A percentile compares a stretch with the other conserved stretches of the same genome.
These are phyloP conservation scores for Penicillium coprophilum DNA, from an alignment of 495 filamentous ascomycete species.

Conservation along the genomic window DNA sequence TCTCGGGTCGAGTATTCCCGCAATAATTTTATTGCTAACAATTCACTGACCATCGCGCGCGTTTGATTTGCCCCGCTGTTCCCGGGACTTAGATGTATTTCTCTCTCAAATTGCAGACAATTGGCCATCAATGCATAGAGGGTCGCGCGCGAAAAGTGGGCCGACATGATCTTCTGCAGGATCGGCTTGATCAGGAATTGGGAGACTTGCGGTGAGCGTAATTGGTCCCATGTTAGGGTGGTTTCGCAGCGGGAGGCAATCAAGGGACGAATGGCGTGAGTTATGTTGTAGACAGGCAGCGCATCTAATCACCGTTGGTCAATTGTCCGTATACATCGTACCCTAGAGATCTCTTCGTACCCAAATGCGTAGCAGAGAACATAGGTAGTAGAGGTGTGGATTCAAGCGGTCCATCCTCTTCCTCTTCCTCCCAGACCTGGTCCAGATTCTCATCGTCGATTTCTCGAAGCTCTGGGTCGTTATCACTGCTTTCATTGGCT, in stretches of 20 bases:
- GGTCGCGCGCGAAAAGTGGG: conserved; percentile 81
- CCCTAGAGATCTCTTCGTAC: conserved; percentile 38
- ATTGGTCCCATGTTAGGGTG: conserved; percentile 90
- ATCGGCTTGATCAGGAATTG: conserved; percentile 93
- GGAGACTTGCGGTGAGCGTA: conserved; percentile 90
- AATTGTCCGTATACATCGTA: conserved; percentile 14
- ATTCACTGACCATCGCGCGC: conserved; percentile 81
- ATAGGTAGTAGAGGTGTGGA: conserved; percentile 71
- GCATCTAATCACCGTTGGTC: conserved; percentile 47
- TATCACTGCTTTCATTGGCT: conserved; percentile 15
- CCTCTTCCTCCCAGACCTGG: conserved; percentile 45
- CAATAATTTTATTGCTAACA: conserved; percentile 86
- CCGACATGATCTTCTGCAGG: conserved; percentile 74
- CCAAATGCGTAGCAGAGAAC: conserved; percentile 78
- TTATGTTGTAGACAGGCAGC: conserved; percentile 85
- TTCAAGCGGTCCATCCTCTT: conserved; percentile 56
- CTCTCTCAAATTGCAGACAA: conserved; percentile 88
- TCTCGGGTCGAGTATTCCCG: conserved; percentile 86
- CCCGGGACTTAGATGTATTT: conserved; percentile 74
- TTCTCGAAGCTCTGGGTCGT: conserved; percentile 37
- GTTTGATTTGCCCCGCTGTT: conserved; percentile 80
- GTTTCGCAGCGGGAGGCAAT: conserved; percentile 84
- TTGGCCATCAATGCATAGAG: conserved; percentile 91
- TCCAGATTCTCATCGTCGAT: conserved; percentile 37
- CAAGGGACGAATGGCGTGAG: conserved; percentile 80